Evolutionary conservation across 2,329 filamentous ascomycete genomes (phyloP), one percentile per base, ranked within the genome.

Genomic region (Coniella lustricola): DNA sequence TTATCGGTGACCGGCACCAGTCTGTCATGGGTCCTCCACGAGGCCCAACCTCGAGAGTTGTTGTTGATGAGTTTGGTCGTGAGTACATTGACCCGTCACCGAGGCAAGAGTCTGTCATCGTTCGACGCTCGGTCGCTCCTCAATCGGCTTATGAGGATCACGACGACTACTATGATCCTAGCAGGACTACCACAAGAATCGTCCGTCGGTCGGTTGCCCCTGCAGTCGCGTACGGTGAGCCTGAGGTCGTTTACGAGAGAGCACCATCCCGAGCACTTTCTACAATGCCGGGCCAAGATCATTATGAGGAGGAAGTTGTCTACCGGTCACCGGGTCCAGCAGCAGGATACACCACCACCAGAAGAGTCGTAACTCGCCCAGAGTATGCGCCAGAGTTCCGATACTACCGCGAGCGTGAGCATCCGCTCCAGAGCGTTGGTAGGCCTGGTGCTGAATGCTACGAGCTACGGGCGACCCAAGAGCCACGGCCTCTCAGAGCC

Each of bases 41-140:
- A 43, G 72, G 77, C 7, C 74, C 77, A 16, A 69, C 77, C 39
- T 72, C 82, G 48, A 81, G 84, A 53, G 84, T 95, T 54, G 75
- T 95, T 31, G 74, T 94, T 47, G 90, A 96, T 66, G 81, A 87
- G 53, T 87, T 83, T 64, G 90, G 90, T 35, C 87, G 87, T 62
- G 82, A 88, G 62, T 96, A 90, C 67, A 64, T 76, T 51, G 79
- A 83, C 57, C 77, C 79, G 21, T 58, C 67, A 9, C 72, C 51
- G 29, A 53, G 70, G 41, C 56, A 64, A 20, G 46, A 58, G 8
- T 39, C 57, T 17, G 56, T 71, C 18, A 54, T 71, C 16, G 60
- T 72, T 17, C 67, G 76, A 40, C 76, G 77, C 43, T 81, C 79
- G 7, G 70, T 76, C 14, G 76, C 74, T 4, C 73, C 77, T 35